Evolutionary conservation across 2,329 filamentous ascomycete species (phyloP), one percentile per base, ranked within the genome.

Genomic region (Phyllosticta capitalensis): DNA sequence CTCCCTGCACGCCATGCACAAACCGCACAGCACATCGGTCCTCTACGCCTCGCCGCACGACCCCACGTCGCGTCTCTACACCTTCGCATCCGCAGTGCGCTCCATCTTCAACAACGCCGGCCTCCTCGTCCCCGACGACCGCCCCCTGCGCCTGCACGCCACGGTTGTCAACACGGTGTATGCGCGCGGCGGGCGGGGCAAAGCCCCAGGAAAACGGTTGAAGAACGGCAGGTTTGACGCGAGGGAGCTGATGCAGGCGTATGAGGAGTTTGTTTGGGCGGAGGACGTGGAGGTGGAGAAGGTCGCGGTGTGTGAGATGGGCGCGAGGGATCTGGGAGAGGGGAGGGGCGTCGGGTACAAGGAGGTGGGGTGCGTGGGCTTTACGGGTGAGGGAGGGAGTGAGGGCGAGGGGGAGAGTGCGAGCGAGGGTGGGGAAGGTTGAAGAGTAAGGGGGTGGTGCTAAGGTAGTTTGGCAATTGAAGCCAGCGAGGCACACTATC

Each of bases 141-240:
- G 89, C 58, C 81, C 83, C 6, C 71, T 96, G 63, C 80, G 89
- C 20, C 74, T 96, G 56, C 92, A 96, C 69, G 90, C 89, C 19
- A 96, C 92, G 0, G 76, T 96, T 3, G 74, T 94, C 55, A 96
- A 96, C 71, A 95, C 91, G 0, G 83, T 91, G 14, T 95, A 96
- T 69, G 84, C 84, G 51, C 82, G 79, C 67, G 72, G 71, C 4
- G 66, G 66, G 52, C 61, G 67, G 56, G 63, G 60, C 61, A 54
- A 19, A 28, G 45, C n/a, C 26, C 38, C n/a, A 33, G 19, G 26
- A 24, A 49, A 48, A 50, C 12, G 54, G 52, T 26, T n/a, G 52
- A 24, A 7, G 49, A 45, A 33, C 6, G 56, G 56, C 14, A 22
- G 22, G 24, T 21, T 79, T 21, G 74, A 79, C 64, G 76, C 76